These are phyloP conservation scores for Candida ponderosae DNA, from an alignment of 805 yeast genomes.

Conservation along the genomic window DNA sequence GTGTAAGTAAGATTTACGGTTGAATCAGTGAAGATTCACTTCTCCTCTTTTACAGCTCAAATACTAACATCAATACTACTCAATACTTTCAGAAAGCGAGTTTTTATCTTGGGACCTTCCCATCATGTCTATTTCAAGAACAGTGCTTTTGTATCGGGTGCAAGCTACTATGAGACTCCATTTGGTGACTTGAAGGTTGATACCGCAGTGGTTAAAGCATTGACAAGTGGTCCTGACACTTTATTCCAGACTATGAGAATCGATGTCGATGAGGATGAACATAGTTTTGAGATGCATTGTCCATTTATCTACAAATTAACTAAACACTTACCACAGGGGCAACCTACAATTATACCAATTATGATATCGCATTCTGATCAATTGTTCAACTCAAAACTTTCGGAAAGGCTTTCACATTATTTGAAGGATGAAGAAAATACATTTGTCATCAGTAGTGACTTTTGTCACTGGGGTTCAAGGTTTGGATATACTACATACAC, in stretches of 20 bases:
- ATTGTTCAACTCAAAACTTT: constrained; percentile 35
- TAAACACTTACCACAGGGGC: constrained; percentile 21
- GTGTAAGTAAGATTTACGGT: constrained; percentile 21
- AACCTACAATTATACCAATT: constrained; percentile 62
- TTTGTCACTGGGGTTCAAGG: constrained; percentile 88
- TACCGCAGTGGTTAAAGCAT: constrained; percentile 27
- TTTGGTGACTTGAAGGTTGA: constrained; percentile 72
- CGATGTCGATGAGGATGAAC: constrained; percentile 74
- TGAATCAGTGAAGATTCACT: neutral
- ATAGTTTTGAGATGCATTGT: constrained; percentile 90
- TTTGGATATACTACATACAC: constrained; percentile 54
- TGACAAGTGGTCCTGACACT: constrained; percentile 27
- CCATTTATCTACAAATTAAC: constrained; percentile 59
- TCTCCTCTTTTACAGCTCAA: too few species aligned
- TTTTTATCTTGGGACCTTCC: constrained; percentile 86
- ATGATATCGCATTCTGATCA: constrained; percentile 61
- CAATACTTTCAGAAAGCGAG: constrained; percentile 33
- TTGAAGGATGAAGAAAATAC: constrained; percentile 48
- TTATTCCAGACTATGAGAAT: constrained; percentile 49
- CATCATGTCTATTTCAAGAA: constrained; percentile 80
- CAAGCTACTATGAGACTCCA: constrained; percentile 66
- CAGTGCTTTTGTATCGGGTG: constrained; percentile 45
- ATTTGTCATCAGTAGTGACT: constrained; percentile 81
- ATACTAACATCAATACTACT: constrained; percentile 2
- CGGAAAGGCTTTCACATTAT: constrained; percentile 42